Evolutionary conservation across 495 filamentous ascomycete species (phyloP).

Genomic region (Pseudevernia furfuracea): DNA sequence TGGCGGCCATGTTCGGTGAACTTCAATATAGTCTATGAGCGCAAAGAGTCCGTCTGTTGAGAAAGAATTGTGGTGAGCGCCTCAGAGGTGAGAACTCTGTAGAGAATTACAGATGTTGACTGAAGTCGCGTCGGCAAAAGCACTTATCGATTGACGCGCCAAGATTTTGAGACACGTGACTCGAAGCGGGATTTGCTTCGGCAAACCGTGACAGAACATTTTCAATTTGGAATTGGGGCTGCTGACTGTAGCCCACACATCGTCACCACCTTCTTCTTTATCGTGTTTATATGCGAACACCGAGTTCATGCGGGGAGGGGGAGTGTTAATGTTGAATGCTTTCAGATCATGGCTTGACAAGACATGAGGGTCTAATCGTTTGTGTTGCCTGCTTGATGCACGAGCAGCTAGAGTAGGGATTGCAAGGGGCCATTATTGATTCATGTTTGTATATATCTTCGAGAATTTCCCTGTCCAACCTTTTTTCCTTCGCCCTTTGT

Average conservation of each 20-base stretch:
- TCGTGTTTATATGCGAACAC: background rate
- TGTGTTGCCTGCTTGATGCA: background rate
- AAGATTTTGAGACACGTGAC: constrained; percentile 2
- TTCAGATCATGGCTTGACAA: background rate
- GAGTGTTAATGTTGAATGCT: background rate
- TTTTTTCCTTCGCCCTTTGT: background rate
- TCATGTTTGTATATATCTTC: background rate
- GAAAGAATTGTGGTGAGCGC: background rate
- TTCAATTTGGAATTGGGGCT: constrained; percentile 6
- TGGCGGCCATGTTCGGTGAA: background rate
- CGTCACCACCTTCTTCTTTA: background rate
- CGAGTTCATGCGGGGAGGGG: background rate
- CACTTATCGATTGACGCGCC: constrained; percentile 5
- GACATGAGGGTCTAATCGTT: background rate
- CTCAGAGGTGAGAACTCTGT: background rate
- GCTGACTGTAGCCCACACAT: background rate
- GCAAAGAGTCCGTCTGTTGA: background rate
- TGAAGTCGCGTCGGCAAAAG: constrained; percentile 10
- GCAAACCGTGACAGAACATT: background rate
- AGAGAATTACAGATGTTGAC: constrained; percentile 7
- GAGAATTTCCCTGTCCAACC: background rate
- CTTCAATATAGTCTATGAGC: background rate
- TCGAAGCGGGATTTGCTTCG: background rate
- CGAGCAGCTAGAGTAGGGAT: background rate
- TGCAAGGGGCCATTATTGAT: background rate